These are phyloP conservation scores for Lithospermum erythrorhizon DNA, from an alignment of 257 asterid species.

Conservation along the genomic window DNA sequence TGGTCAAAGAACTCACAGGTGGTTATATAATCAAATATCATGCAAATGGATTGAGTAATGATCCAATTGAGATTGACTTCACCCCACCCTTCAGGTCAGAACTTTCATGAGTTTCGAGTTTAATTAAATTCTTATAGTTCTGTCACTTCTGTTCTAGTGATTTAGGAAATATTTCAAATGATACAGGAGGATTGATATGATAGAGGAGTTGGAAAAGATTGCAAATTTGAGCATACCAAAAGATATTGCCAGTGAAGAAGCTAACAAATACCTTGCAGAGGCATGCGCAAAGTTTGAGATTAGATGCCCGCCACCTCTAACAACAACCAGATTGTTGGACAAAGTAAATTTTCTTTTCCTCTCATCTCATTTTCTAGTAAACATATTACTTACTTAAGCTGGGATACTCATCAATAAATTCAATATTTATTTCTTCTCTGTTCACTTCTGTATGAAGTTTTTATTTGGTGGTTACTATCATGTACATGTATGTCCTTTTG, in stretches of 20 bases:
- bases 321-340: conserved; percentile 78
- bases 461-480: neutral
- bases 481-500: too few relatives aligned
- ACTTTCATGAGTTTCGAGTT: neutral
- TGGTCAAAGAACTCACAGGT: conserved; percentile 89
- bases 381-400: too few relatives aligned
- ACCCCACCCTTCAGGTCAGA: conserved; percentile 93
- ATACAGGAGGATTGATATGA: conserved; percentile 82
- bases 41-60: conserved; percentile 65
- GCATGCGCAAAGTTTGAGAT: conserved; percentile 67
- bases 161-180: neutral
- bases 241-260: conserved; percentile 68
- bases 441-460: neutral
- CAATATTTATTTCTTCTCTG: too few relatives aligned
- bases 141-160: neutral
- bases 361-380: neutral
- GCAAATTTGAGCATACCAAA: conserved; percentile 71
- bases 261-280: conserved; percentile 59
- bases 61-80: conserved; percentile 86
- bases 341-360: conserved; percentile 34
- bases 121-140: neutral
- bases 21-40: conserved; percentile 71
- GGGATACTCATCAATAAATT: neutral
- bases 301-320: conserved; percentile 87
- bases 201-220: conserved; percentile 74